Conservation (phyloP, 2,329 filamentous ascomycete species). For the Ascosphaera apis region DNA sequence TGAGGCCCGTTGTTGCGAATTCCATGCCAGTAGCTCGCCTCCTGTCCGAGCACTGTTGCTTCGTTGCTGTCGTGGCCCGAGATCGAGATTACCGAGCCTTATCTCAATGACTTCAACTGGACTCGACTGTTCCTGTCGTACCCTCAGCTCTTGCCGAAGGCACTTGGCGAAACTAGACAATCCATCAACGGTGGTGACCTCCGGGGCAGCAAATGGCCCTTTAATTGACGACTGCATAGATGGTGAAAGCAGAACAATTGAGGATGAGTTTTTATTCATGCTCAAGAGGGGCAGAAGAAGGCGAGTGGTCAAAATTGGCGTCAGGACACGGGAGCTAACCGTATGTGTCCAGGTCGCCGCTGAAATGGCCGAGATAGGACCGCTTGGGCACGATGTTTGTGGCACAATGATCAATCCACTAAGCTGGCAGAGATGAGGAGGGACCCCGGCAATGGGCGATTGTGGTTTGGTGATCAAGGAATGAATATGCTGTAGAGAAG, state of each 20-base stretch:
- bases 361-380: conserved; percentile 64
- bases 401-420: conserved; percentile 68
- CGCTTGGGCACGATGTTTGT: conserved; percentile 52
- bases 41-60: conserved; percentile 20
- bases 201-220: conserved; percentile 36
- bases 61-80: conserved; percentile 35
- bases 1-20: conserved; percentile 28
- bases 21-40: conserved; percentile 39
- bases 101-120: conserved; percentile 58
- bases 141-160: conserved; percentile 53
- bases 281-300: conserved; percentile 62
- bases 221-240: conserved; percentile 23
- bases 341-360: conserved; percentile 70
- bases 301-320: conserved; percentile 72
- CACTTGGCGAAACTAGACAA: conserved; percentile 70
- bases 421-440: conserved; percentile 51
- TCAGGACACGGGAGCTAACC: conserved; percentile 75
- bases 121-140: conserved; percentile 28
- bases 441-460: conserved; percentile 50
- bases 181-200: conserved; percentile 65
- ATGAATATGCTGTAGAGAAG: conserved; percentile 50
- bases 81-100: conserved; percentile 78
- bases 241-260: conserved; percentile 21
- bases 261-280: conserved; percentile 28
- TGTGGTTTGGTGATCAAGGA: conserved; percentile 51